These are phyloP conservation scores for Cyclocybe aegerita DNA, from an alignment of 768 basidiomycete species.

Conservation along the genomic window DNA sequence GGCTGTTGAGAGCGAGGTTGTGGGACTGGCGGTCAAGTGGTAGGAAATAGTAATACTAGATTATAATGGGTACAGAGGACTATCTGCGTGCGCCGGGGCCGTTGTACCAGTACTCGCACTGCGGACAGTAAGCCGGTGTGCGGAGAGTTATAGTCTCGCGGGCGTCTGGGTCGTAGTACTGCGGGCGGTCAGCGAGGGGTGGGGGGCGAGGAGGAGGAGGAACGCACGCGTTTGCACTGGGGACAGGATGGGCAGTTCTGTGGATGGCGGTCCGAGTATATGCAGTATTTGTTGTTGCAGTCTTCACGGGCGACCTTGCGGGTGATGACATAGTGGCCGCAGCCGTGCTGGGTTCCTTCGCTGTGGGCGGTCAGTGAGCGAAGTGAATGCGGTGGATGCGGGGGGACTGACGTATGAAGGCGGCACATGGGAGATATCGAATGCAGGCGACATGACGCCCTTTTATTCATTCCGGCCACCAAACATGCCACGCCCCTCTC, in stretches of 20 bases:
- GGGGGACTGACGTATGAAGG: constrained; percentile 47
- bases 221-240: constrained; percentile 43
- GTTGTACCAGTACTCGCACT: constrained; percentile 61
- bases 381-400: constrained; percentile 13
- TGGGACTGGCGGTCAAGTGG: constrained; percentile 78
- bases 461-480: constrained; percentile 15
- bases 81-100: constrained; percentile 41
- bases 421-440: constrained; percentile 44
- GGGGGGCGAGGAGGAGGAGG: not conserved
- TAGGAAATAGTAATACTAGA: constrained; percentile 27
- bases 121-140: constrained; percentile 53
- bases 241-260: constrained; percentile 37
- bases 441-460: not conserved
- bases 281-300: constrained; percentile 47
- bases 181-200: constrained; percentile 10
- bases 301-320: constrained; percentile 51
- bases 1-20: constrained; percentile 83
- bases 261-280: constrained; percentile 31
- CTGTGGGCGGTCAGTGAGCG: constrained; percentile 36
- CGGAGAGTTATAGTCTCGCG: constrained; percentile 56
- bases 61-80: constrained; percentile 18
- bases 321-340: constrained; percentile 77
- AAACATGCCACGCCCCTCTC: constrained; percentile 26
- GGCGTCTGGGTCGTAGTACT: constrained; percentile 74
- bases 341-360: constrained; percentile 74